These are phyloP conservation scores for Quercus ilex DNA, from an alignment of 306 rosid genomes.

Conservation along the genomic window DNA sequence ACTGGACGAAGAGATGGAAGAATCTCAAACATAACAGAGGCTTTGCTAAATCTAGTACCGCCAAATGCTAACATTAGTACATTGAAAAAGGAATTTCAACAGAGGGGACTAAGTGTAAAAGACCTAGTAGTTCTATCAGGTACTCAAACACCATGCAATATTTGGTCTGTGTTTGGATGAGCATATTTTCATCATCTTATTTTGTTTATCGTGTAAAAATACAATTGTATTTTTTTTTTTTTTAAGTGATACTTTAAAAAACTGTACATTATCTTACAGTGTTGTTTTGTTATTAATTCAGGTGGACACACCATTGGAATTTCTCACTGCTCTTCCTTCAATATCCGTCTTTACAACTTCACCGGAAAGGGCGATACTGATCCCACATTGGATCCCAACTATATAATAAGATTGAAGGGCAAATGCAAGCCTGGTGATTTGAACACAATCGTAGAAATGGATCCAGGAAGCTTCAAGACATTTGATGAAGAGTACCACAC, in stretches of 20 bases:
- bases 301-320: conserved; percentile 46
- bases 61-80: neutral
- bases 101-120: neutral
- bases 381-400: conserved; percentile 35
- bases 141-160: neutral
- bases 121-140: neutral
- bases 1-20: neutral
- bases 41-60: neutral
- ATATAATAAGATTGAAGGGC: conserved; percentile 20
- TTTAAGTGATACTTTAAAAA: too few relatives aligned
- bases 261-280: too few relatives aligned
- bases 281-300: neutral
- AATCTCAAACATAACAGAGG: neutral
- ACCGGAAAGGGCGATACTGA: conserved; percentile 33
- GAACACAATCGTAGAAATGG: conserved; percentile 29
- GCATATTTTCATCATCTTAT: too few relatives aligned
- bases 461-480: conserved; percentile 37
- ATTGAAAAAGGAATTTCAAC: neutral
- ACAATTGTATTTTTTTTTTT: too few relatives aligned
- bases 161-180: too few relatives aligned
- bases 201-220: too few relatives aligned
- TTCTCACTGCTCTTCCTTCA: conserved; percentile 28
- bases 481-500: conserved; percentile 22
- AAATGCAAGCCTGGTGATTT: conserved; percentile 28
- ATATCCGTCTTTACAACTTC: conserved; percentile 42